A percentile compares a stretch with the other conserved stretches of the same genome.
Evolutionary conservation across 495 filamentous ascomycete genomes (phyloP).

Genomic region (Talaromyces proteolyticus): DNA sequence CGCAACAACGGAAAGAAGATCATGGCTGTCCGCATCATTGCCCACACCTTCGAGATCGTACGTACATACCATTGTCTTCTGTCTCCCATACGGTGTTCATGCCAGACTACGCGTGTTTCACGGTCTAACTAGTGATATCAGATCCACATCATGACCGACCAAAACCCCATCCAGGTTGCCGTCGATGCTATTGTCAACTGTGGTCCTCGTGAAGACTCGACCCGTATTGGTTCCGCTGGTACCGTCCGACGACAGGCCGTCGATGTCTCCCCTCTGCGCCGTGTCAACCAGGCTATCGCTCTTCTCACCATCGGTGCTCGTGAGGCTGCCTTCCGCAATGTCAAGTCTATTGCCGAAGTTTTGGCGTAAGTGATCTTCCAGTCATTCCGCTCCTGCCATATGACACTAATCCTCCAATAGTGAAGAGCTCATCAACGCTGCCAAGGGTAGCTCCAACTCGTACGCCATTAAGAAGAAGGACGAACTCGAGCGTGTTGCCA

Average conservation of each 20-base stretch:
- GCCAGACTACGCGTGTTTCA: background rate
- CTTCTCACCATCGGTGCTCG: conserved; percentile 96
- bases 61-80: conserved; percentile 29
- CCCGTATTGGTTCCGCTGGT: conserved; percentile 98
- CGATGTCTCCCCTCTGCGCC: conserved; percentile 98
- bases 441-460: conserved; percentile 99
- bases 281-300: conserved; percentile 98
- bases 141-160: conserved; percentile 99
- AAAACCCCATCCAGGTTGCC: conserved; percentile 99
- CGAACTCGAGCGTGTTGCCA: conserved; percentile 99
- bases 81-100: background rate
- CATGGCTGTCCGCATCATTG: conserved; percentile 98
- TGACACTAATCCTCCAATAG: background rate
- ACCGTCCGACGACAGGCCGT: conserved; percentile 99
- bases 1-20: conserved; percentile 99
- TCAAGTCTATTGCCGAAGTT: conserved; percentile 98
- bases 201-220: conserved; percentile 98
- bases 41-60: conserved; percentile 98
- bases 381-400: background rate
- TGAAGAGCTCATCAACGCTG: conserved; percentile 99
- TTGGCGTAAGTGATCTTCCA: conserved; percentile 44
- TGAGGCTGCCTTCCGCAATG: conserved; percentile 96
- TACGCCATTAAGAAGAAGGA: conserved; percentile 99
- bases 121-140: conserved; percentile 21
- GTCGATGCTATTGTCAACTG: conserved; percentile 99